Evolutionary conservation across 2,329 filamentous ascomycete genomes (phyloP), one percentile per base, ranked within the genome.

Genomic region (Mollisia scopiformis): DNA sequence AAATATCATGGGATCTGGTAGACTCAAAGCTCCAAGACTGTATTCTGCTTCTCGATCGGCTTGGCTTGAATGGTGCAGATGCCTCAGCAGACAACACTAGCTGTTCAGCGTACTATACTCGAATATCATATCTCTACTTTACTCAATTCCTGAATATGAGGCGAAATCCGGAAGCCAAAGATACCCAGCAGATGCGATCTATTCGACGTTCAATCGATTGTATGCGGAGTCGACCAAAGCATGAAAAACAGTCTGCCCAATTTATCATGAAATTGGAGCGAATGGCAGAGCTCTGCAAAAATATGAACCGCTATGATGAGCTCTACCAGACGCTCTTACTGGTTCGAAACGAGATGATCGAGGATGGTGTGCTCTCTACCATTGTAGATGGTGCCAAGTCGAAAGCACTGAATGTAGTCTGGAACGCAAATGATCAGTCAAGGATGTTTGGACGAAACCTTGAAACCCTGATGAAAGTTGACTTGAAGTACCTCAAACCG

Each of bases 41-140:
- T 61, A 69, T 82, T 7, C 74, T 75, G 6, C 75, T 89, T 14
- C 73, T 88, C 10, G 82, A 85, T 33, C 77, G 80, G 54, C 76
- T 87, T 47, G 25, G 10, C 23, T 28, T 23, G 7, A 47, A 47
- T 27, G 43, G 25, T 10, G 10, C 25, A 11, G 41, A 27, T 46
- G 2, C 6, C 4, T 28, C 23, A 3, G 13, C 23, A 10, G 23
- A 28, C 8, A 10, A 28, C 2, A 16, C 13, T 16, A 66, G 74
- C 7, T 65, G 74, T 21, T 67, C 71, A n/a, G 78, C 77, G 2
- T 85, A 87, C 65, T 79, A 84, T 59, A 82, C 89, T 63, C 90
- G 88, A 68, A 83, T 92, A 27, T 92, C 89, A 0, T 88, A 89
- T 67, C 79, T 90, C 2, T 91, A 91, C 71, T 92, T 88, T 71